These are phyloP conservation scores for Citrus trifoliata DNA, from an alignment of 345 rosid genomes.

Conservation along the genomic window DNA sequence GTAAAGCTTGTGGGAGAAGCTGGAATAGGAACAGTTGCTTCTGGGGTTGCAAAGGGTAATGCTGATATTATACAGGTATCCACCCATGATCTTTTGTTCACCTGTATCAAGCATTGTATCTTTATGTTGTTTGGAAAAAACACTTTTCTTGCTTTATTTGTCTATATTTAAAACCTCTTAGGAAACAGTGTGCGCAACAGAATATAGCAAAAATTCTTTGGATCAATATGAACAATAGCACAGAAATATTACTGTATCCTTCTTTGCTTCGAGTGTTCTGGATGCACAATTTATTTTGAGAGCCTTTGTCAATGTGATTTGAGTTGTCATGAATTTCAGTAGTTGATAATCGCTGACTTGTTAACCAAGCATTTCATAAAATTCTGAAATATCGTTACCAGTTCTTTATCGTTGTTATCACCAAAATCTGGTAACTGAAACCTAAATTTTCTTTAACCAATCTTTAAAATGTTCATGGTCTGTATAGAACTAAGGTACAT, in stretches of 20 bases:
- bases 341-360: background rate
- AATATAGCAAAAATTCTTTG: background rate
- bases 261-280: background rate
- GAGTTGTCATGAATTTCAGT: background rate
- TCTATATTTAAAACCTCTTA: background rate
- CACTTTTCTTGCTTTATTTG: background rate
- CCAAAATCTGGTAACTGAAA: background rate
- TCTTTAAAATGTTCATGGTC: background rate
- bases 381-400: background rate
- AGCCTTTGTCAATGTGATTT: background rate
- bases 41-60: slow-evolving; percentile 99
- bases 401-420: background rate
- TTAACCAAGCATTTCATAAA: background rate
- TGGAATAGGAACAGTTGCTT: slow-evolving; percentile 98
- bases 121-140: slow-evolving; percentile 1
- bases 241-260: background rate
- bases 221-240: background rate
- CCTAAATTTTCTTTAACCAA: background rate
- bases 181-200: background rate
- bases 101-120: background rate
- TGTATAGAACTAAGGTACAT: background rate
- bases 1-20: slow-evolving; percentile 99
- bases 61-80: slow-evolving; percentile 94
- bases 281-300: background rate
- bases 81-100: background rate